Percentiles rank a stretch among this genome's conserved stretches.
These are phyloP conservation scores for Calonectria leucothoes DNA, from an alignment of 2,329 filamentous ascomycete species.

Conservation along the genomic window DNA sequence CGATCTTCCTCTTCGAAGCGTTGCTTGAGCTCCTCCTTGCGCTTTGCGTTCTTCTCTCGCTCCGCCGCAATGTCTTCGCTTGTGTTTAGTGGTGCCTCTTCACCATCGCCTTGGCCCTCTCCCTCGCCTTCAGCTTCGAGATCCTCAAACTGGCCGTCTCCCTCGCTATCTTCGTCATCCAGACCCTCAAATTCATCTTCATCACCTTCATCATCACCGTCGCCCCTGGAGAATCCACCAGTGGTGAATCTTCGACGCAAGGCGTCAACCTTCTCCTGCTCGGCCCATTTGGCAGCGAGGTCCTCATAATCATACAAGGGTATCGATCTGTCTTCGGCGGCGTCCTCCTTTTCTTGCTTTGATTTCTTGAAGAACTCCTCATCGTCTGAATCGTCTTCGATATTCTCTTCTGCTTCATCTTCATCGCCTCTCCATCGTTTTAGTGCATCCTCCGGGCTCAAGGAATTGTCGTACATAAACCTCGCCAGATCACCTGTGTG, in stretches of 20 bases:
- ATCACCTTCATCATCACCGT: conserved; percentile 43
- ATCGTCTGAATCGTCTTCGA: conserved; percentile 67
- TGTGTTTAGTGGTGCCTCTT: conserved; percentile 54
- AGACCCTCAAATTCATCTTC: conserved; percentile 63
- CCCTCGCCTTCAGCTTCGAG: conserved; percentile 75
- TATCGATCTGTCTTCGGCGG: conserved; percentile 82
- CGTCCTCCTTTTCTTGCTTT: conserved; percentile 74
- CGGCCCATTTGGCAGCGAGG: conserved; percentile 87
- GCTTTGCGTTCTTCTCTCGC: conserved; percentile 87
- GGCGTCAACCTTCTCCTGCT: conserved; percentile 79
- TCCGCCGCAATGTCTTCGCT: conserved; percentile 81
- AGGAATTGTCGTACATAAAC: conserved; percentile 86
- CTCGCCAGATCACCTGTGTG: conserved; percentile 85
- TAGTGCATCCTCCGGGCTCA: conserved; percentile 81
- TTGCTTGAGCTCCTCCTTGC: conserved; percentile 94
- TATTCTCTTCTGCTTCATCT: conserved; percentile 66
- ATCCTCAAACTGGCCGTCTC: conserved; percentile 69
- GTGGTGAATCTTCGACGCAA: conserved; percentile 82
- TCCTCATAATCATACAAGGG: conserved; percentile 84
- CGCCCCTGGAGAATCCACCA: conserved; percentile 60
- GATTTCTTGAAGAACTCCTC: conserved; percentile 75
- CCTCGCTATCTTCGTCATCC: conserved; percentile 59
- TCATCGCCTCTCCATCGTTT: conserved; percentile 82
- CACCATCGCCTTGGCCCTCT: conserved; percentile 71
- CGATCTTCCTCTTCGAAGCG: conserved; percentile 97